A percentile compares a stretch with the other conserved stretches of the same genome.
Evolutionary conservation across 768 basidiomycete species (phyloP).

Genomic region (Boletales sp.): DNA sequence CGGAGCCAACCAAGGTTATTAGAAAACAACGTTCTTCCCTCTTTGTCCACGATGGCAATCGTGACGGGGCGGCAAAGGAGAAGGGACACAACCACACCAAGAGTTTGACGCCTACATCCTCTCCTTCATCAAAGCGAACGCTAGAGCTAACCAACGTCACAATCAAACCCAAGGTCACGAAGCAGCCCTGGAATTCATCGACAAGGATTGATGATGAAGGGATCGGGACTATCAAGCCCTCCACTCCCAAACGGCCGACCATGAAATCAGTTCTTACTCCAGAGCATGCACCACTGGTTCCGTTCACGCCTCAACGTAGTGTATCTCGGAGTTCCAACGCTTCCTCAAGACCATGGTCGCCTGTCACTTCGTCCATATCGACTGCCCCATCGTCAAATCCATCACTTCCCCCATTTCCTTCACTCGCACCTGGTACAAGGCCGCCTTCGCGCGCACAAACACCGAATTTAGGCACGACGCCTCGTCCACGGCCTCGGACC

Average conservation of each 20-base stretch:
- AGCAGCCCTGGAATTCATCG: conserved; percentile 77
- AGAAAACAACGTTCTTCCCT: conserved; percentile 65
- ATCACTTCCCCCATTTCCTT: conserved; percentile 35
- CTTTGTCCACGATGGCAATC: conserved; percentile 47
- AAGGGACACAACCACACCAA: conserved; percentile 66
- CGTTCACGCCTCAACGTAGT: conserved; percentile 56
- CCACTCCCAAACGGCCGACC: conserved; percentile 46
- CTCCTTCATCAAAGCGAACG: conserved; percentile 42
- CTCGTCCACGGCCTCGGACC: conserved; percentile 72
- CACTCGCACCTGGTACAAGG: conserved; percentile 26
- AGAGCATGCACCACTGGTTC: conserved; percentile 43
- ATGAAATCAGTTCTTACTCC: conserved; percentile 46
- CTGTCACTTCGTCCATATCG: conserved; percentile 66
- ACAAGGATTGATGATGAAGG: conserved; percentile 66
- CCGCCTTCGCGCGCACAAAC: conserved; percentile 61
- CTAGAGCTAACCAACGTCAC: conserved; percentile 38
- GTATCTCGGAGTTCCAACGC: conserved; percentile 71
- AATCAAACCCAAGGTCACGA: conserved; percentile 36
- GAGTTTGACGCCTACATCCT: conserved; percentile 69
- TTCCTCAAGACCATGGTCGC: conserved; percentile 80
- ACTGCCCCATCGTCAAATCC: conserved; percentile 54
- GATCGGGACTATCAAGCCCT: conserved; percentile 42
- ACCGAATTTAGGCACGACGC: conserved; percentile 43
- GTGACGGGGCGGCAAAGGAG: conserved; percentile 49
- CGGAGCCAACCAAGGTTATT: conserved; percentile 46